Evolutionary conservation across 1,284 basidiomycete species (phyloP).

Genomic region (Moesziomyces antarcticus): DNA sequence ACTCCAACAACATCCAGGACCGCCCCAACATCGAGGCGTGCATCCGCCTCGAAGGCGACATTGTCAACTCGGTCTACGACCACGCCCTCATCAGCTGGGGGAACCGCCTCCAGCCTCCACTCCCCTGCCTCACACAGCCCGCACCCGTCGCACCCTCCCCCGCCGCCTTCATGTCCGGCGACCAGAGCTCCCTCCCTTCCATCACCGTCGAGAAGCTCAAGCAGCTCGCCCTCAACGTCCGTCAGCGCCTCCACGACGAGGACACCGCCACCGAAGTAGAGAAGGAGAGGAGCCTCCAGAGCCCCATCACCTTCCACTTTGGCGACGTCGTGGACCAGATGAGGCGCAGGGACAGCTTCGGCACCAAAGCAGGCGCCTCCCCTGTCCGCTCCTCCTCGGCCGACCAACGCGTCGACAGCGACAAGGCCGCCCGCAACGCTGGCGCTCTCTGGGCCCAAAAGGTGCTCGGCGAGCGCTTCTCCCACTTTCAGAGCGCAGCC

Average conservation of each 20-base stretch:
- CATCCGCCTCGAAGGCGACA: constrained; percentile 73
- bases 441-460: constrained; percentile 62
- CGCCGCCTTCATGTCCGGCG: constrained; percentile 48
- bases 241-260: constrained; percentile 51
- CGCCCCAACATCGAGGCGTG: constrained; percentile 69
- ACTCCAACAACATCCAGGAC: constrained; percentile 80
- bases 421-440: constrained; percentile 55
- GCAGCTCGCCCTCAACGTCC: constrained; percentile 43
- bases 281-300: constrained; percentile 41
- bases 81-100: constrained; percentile 78
- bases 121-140: constrained; percentile 72
- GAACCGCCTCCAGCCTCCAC: constrained; percentile 73
- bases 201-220: constrained; percentile 51
- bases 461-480: constrained; percentile 58
- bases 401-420: constrained; percentile 40
- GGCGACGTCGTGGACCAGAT: constrained; percentile 59
- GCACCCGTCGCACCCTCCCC: constrained; percentile 53
- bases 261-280: constrained; percentile 59
- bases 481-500: constrained; percentile 23
- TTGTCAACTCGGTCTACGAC: constrained; percentile 80
- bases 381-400: constrained; percentile 6
- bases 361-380: constrained; percentile 16
- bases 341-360: constrained; percentile 41
- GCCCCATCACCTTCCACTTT: constrained; percentile 50
- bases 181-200: constrained; percentile 38